Evolutionary conservation across 306 rosid species (phyloP).

Genomic region (Casuarina equisetifolia): DNA sequence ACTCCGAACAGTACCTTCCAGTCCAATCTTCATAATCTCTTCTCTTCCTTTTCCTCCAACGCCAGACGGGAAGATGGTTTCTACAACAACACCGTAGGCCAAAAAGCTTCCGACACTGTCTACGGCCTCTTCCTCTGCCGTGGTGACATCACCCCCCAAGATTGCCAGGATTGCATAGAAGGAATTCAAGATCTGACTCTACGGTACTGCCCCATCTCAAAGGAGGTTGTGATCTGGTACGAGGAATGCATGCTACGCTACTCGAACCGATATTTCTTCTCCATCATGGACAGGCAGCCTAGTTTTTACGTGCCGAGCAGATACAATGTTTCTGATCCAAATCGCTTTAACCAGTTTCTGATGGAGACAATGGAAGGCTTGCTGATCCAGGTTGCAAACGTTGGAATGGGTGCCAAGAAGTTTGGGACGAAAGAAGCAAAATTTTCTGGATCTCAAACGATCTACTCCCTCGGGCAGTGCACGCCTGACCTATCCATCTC

Average conservation of each 20-base stretch:
- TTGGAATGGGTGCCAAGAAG: background rate
- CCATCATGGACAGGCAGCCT: background rate
- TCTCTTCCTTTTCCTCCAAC: constrained; percentile 1
- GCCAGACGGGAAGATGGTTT: too few relatives aligned
- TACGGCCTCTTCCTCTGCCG: constrained; percentile 38
- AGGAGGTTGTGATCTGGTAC: too few relatives aligned
- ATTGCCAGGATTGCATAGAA: constrained; percentile 42
- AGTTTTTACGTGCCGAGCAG: too few relatives aligned
- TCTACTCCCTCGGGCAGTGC: constrained; percentile 19
- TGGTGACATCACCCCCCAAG: constrained; percentile 27
- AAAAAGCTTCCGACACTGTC: constrained; percentile 26
- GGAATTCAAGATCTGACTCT: constrained; percentile 17
- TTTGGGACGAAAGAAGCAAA: background rate
- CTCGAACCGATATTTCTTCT: constrained; percentile 19
- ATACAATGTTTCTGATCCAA: background rate
- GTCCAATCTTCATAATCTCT: constrained; percentile 43
- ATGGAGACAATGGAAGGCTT: constrained; percentile 13
- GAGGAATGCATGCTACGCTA: too few relatives aligned
- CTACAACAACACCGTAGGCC: constrained; percentile 7
- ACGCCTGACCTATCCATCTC: background rate
- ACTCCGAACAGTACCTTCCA: constrained; percentile 43
- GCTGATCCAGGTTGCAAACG: constrained; percentile 8
- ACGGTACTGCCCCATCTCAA: background rate
- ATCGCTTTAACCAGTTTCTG: background rate
- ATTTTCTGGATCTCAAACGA: constrained; percentile 10